phyloP scores from a whole-genome alignment of 352 stramenopile species.

The Pythium aquatile region DNA sequence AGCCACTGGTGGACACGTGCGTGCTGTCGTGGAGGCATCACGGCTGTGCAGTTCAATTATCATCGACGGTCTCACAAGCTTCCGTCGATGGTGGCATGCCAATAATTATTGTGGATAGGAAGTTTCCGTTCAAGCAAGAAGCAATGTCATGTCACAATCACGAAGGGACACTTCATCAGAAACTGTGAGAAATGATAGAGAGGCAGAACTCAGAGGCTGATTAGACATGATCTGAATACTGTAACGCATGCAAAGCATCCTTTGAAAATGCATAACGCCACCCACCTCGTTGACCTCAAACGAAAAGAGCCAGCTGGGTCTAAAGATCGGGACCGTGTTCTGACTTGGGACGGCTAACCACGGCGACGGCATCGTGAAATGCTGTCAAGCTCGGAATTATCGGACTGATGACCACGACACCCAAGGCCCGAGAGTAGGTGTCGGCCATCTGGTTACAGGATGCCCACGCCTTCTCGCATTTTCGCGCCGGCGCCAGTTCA shows the following conservation, averaged over 20 bases:
- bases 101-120: background rate
- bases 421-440: background rate
- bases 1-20: background rate
- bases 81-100: background rate
- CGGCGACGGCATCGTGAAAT: background rate
- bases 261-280: background rate
- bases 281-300: background rate
- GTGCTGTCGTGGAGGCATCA: background rate
- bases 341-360: background rate
- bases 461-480: conserved; percentile 6
- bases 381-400: background rate
- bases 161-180: conserved; percentile 4
- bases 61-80: background rate
- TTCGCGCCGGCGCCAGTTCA: background rate
- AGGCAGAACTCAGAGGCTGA: conserved; percentile 8
- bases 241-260: background rate
- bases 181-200: background rate
- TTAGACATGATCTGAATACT: background rate
- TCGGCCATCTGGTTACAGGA: background rate
- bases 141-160: background rate
- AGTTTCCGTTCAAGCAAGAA: background rate
- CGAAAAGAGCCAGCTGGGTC: background rate
- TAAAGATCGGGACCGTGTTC: background rate
- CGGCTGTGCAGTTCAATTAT: background rate
- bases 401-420: background rate